Evolutionary conservation across 2,329 filamentous ascomycete species (phyloP).

Genomic region (Calonectria hongkongensis): DNA sequence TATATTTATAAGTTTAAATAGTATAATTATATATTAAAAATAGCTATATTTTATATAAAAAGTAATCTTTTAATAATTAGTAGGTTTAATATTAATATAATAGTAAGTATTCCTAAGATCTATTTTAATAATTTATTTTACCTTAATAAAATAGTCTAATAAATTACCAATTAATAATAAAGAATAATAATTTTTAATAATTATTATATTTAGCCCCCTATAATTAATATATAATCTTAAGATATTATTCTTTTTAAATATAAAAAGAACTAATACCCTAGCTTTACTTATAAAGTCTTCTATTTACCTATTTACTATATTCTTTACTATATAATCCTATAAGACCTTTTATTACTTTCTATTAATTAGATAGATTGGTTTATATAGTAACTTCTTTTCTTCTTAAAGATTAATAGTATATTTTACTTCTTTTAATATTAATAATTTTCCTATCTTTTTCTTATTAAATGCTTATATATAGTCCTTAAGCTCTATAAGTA

Average conservation of each 20-base stretch:
- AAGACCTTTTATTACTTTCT: slow-evolving; percentile 34
- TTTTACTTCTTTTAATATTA: slow-evolving; percentile 5
- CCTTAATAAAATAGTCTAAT: slow-evolving; percentile 28
- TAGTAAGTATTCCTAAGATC: slow-evolving; percentile 43
- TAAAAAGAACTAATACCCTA: slow-evolving; percentile 35
- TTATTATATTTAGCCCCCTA: slow-evolving; percentile 41
- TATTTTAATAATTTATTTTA: slow-evolving; percentile 36
- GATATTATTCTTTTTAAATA: slow-evolving; percentile 36
- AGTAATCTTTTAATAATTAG: slow-evolving; percentile 41
- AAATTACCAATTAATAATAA: slow-evolving; percentile 39
- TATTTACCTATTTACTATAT: slow-evolving; percentile 34
- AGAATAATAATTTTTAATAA: slow-evolving; percentile 36
- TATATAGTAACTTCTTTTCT: slow-evolving; percentile 26
- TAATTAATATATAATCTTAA: slow-evolving; percentile 44
- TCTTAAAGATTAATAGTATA: slow-evolving; percentile 35
- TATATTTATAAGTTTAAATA: slow-evolving; percentile 42
- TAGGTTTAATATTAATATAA: slow-evolving; percentile 38
- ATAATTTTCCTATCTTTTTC: not conserved
- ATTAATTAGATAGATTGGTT: slow-evolving; percentile 34
- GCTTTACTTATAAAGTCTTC: slow-evolving; percentile 31
- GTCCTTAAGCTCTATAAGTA: not conserved
- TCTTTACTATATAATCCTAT: slow-evolving; percentile 38
- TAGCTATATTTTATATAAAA: slow-evolving; percentile 39
- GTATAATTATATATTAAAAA: slow-evolving; percentile 46
- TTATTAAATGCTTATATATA: not conserved